Base-by-base conservation (phyloP, 1,139 yeast species). In the Yamadazyma diddensiae region DNA sequence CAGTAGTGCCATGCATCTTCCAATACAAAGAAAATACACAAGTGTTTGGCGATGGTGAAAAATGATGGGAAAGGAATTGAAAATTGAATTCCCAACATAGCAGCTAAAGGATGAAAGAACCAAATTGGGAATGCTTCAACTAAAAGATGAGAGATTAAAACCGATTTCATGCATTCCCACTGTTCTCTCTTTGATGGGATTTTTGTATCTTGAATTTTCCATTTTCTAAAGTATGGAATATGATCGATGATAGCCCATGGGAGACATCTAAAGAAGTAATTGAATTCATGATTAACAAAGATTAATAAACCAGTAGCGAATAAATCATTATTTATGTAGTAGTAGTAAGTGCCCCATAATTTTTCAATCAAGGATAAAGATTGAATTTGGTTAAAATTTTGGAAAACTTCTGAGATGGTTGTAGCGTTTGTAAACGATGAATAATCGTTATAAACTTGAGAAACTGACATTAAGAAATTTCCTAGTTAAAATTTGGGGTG, bases 201-300 rank as follows among this genome's bases (percentile, higher is more conserved):
- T 55, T 85, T 85, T 23, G 78, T 71, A 33, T 84, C 86, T 61
- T 87, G 96, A 46, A 87, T 79, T 62, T 87, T 87, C 70, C 76
- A 87, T 55, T 70, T 77, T 47, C 78, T 72, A 66, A 86, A 85
- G 54, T 70, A 82, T 21, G 92, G 86, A 31, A 83, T 76, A 46
- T 75, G 69, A 54, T 85, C 95, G 41, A 86, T 75, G 38, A 86
- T 70, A 53, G 71, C 73, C 95, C 95, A 86, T 16, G 95, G 95
- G 35, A 86, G 50, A 53, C 88, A 80, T 55, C 95, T 77, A 31
- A 86, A 88, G 55, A 86, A 86, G 60, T 86, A 86, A 74, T 83
- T 79, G 38, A 79, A 35, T 59, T 86, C 96, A 58, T 86, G 96
- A 39, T 81, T 65, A 25, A 70, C 47, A 54, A 86, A 82, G 50